These are phyloP conservation scores for Penicillium sp. DNA, from an alignment of 2,329 filamentous ascomycete species.

Conservation along the genomic window DNA sequence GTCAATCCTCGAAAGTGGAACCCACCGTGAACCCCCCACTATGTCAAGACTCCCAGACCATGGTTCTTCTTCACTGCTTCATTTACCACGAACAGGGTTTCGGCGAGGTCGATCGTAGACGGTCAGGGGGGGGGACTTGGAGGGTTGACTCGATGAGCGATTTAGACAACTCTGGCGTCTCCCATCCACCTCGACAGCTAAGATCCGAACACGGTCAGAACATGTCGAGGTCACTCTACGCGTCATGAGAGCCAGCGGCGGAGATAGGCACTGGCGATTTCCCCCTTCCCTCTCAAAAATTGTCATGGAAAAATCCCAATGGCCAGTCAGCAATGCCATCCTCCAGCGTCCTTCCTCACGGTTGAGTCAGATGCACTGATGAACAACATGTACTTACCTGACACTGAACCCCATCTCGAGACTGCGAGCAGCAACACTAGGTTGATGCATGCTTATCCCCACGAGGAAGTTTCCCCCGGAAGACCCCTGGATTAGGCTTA, in stretches of 20 bases:
- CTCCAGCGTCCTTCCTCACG: no score
- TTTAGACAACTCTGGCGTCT: not conserved
- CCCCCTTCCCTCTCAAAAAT: not conserved
- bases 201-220: no score
- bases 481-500: conserved; percentile 14
- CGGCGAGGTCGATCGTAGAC: conserved; percentile 19
- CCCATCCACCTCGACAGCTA: no score
- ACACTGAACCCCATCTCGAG: no score
- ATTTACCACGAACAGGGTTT: conserved; percentile 20
- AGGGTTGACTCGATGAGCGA: not conserved
- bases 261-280: no score
- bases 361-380: no score
- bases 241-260: no score
- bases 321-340: no score
- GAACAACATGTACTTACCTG: no score
- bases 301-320: not conserved
- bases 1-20: conserved; percentile 7
- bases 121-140: conserved; percentile 19
- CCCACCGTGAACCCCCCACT: conserved; percentile 17
- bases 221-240: no score
- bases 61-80: conserved; percentile 20
- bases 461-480: conserved; percentile 14
- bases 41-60: conserved; percentile 24
- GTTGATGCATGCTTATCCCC: not conserved
- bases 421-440: no score